Evolutionary conservation across 2,329 filamentous ascomycete genomes (phyloP), one percentile per base, ranked within the genome.

Genomic region (Colletotrichum plurivorum): DNA sequence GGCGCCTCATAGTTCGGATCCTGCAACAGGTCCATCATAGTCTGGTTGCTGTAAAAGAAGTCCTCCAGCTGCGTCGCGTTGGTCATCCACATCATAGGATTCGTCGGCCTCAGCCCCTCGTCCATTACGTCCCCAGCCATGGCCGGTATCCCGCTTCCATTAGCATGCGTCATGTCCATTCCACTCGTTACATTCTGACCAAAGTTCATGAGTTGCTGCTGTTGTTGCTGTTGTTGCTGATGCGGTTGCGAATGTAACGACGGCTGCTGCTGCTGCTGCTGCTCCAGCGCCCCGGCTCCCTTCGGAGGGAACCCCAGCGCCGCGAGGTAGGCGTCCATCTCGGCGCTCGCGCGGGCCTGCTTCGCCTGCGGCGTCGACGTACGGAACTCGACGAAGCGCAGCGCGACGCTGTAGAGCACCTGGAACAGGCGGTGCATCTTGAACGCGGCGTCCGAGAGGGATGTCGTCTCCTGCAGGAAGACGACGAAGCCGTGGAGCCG

Each of bases 381-480:
- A 58, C 87, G 88, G 2, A 87, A 85, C 72, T 90, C 86, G 8
- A 90, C 81, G 69, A 90, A 91, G 3, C 89, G 80, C 27, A 84
- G 82, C 0, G 88, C 88, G 4, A 91, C 85, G 36, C 83, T 88
- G 71, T 87, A 84, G 46, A 91, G 84, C 1, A 89, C 84, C 51
- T 88, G 83, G 71, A 88, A 90, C 13, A 91, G 81, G 27, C 84
- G 87, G 70, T 88, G 84, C 25, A 90, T 79, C 71, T 87, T 88
- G 22, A 83, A 80, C 5, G 87, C 85, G 0, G 86, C 85, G 61
- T 88, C 75, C 1, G 80, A 82, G 1, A 82, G 71, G 2, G 84
- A 79, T 27, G 81, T 82, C 2, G 84, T 83, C 0, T 83, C 82
- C 62, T 85, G 83, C 1, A 90, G 82, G n/a, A 86, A 89, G 4